phyloP scores from a whole-genome alignment of 2,329 filamentous ascomycete genomes.

The Teratosphaeriaceae sp. region DNA sequence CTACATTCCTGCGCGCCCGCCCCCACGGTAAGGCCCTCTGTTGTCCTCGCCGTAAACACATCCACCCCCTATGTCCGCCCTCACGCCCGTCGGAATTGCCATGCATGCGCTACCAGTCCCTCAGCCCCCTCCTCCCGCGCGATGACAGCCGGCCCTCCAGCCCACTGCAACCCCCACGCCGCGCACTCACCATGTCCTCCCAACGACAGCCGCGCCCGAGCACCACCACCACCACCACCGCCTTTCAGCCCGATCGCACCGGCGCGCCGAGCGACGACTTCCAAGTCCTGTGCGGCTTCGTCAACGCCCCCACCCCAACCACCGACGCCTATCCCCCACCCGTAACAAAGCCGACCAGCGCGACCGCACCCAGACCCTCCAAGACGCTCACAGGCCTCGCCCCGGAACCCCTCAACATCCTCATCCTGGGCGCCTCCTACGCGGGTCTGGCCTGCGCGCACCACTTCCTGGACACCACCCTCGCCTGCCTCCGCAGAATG shows the following conservation, averaged over 20 bases:
- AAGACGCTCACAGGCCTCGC: conserved; percentile 11
- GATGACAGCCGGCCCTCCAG: not conserved
- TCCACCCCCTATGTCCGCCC: not conserved
- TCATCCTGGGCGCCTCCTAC: conserved; percentile 35
- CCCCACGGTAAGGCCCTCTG: conserved; percentile 1
- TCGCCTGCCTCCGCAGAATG: conserved; percentile 24
- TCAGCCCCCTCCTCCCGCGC: not conserved
- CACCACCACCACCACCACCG: not conserved
- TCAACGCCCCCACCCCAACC: not conserved
- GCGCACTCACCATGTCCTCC: conserved; percentile 2
- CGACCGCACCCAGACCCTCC: no score
- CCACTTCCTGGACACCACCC: conserved; percentile 28
- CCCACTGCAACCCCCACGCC: not conserved
- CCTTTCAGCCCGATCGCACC: not conserved
- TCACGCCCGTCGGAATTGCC: not conserved
- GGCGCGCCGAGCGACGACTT: not conserved
- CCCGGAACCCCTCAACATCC: conserved; percentile 27
- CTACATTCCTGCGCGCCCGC: not conserved
- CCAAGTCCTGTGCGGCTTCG: not conserved
- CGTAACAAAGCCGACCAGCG: no score
- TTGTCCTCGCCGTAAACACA: conserved; percentile 10
- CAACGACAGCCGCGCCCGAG: conserved; percentile 1
- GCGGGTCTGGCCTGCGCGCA: conserved; percentile 33
- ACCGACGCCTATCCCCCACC: no score
- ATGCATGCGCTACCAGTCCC: conserved; percentile 5